Evolutionary conservation across 257 asterid species (phyloP).

Genomic region (Gentiana macrophylla): DNA sequence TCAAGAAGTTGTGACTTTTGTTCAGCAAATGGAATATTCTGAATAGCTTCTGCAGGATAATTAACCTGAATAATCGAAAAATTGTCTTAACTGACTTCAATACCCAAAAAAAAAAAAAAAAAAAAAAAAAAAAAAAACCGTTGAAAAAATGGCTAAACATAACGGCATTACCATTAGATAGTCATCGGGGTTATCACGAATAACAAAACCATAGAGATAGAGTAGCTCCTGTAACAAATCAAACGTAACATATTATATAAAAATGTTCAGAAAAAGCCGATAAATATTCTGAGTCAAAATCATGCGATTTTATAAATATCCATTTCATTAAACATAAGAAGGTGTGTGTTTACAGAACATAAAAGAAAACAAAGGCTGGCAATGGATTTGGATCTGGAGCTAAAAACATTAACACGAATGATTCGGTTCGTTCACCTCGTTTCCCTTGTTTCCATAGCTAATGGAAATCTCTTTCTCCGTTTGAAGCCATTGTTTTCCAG

Average conservation of each 20-base stretch:
- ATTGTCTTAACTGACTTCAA: background rate
- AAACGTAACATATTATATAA: slow-evolving; percentile 2
- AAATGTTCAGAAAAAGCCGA: background rate
- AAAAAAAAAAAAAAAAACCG: background rate
- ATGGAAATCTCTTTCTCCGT: slow-evolving; percentile 69
- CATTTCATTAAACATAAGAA: background rate
- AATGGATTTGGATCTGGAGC: too few species aligned
- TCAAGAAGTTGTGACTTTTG: slow-evolving; percentile 81
- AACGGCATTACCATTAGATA: slow-evolving; percentile 65
- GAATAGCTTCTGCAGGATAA: slow-evolving; percentile 76
- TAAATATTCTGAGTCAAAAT: background rate
- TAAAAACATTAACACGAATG: too few species aligned
- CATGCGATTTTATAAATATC: background rate
- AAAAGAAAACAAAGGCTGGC: too few species aligned
- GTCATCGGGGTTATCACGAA: slow-evolving; percentile 77
- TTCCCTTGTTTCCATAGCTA: slow-evolving; percentile 94
- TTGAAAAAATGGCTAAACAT: background rate
- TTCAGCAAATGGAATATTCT: slow-evolving; percentile 50
- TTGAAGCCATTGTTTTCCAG: slow-evolving; percentile 34
- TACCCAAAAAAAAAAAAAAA: slow-evolving; percentile 1
- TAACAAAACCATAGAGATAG: slow-evolving; percentile 83
- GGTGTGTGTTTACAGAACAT: too few species aligned
- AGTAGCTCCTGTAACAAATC: slow-evolving; percentile 72
- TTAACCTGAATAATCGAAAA: slow-evolving; percentile 41
- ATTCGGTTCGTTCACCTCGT: slow-evolving; percentile 47